These are phyloP conservation scores for Corchorus olitorius DNA, from an alignment of 345 rosid genomes.

Conservation along the genomic window DNA sequence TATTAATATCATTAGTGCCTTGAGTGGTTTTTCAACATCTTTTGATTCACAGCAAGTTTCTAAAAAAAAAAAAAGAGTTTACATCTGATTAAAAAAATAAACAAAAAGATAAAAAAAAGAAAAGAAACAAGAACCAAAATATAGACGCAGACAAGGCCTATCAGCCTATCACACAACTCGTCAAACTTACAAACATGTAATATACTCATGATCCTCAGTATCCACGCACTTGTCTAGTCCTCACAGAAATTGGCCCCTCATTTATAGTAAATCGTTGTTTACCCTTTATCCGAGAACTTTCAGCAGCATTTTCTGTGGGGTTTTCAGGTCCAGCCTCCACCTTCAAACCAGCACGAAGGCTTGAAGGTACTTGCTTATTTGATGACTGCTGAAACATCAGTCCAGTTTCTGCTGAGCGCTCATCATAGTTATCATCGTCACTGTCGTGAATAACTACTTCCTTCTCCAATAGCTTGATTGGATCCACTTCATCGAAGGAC, in stretches of 20 bases:
- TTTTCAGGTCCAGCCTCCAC: conserved; percentile 32
- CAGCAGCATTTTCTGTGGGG: conserved; percentile 25
- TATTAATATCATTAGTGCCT: not conserved
- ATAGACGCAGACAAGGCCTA: conserved; percentile 1
- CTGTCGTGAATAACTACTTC: conserved; percentile 59
- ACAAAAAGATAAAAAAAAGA: conserved; percentile 12
- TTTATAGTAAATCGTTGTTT: conserved; percentile 32
- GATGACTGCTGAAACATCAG: not conserved
- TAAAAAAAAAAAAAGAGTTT: conserved; percentile 18
- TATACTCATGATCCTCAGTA: conserved; percentile 43
- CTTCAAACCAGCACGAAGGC: conserved; percentile 35
- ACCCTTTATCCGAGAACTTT: conserved; percentile 31
- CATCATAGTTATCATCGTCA: conserved; percentile 39
- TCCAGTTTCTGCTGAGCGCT: not conserved
- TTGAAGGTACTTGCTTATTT: conserved; percentile 30
- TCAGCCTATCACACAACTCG: conserved; percentile 6
- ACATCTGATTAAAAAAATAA: conserved; percentile 19
- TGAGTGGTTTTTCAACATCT: not conserved
- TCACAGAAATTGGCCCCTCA: conserved; percentile 54
- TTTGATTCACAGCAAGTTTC: conserved; percentile 15
- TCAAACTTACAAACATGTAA: conserved; percentile 14
- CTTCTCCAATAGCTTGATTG: conserved; percentile 56
- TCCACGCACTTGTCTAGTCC: conserved; percentile 66
- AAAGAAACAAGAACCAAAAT: conserved; percentile 18
- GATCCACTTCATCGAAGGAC: conserved; percentile 50